These are phyloP conservation scores for Babesia caballi DNA, from an alignment of 169 alveolate species.

Conservation along the genomic window DNA sequence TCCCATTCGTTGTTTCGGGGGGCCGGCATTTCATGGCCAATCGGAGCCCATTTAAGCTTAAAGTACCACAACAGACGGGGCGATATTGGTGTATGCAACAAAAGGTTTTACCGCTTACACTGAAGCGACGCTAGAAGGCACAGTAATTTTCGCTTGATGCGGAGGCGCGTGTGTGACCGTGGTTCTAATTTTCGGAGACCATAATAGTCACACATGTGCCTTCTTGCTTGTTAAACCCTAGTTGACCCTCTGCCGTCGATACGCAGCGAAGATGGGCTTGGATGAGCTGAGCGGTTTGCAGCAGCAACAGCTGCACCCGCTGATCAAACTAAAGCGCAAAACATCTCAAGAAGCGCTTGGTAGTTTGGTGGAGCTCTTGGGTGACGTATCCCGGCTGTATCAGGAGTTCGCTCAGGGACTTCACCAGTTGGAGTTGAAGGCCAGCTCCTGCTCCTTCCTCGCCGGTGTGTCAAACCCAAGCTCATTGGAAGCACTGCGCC, in stretches of 20 bases:
- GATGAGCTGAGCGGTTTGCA: constrained; percentile 50
- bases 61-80: too few relatives aligned
- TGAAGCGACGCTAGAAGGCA: too few relatives aligned
- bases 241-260: neutral
- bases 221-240: too few relatives aligned
- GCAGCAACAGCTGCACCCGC: constrained; percentile 60
- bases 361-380: constrained; percentile 35
- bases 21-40: too few relatives aligned
- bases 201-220: too few relatives aligned
- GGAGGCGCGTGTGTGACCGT: too few relatives aligned
- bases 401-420: constrained; percentile 36
- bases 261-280: constrained; percentile 37
- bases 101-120: too few relatives aligned
- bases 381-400: constrained; percentile 33
- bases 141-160: too few relatives aligned
- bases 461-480: constrained; percentile 28
- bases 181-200: too few relatives aligned
- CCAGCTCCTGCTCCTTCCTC: neutral
- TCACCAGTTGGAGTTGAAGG: constrained; percentile 29
- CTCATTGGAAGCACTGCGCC: constrained; percentile 39
- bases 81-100: too few relatives aligned
- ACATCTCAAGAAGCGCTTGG: constrained; percentile 42
- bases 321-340: constrained; percentile 39
- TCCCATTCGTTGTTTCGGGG: too few relatives aligned
- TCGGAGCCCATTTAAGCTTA: too few relatives aligned